Evolutionary conservation across 495 filamentous ascomycete genomes (phyloP), one percentile per base, ranked within the genome.

Genomic region (Tuber brumale): DNA sequence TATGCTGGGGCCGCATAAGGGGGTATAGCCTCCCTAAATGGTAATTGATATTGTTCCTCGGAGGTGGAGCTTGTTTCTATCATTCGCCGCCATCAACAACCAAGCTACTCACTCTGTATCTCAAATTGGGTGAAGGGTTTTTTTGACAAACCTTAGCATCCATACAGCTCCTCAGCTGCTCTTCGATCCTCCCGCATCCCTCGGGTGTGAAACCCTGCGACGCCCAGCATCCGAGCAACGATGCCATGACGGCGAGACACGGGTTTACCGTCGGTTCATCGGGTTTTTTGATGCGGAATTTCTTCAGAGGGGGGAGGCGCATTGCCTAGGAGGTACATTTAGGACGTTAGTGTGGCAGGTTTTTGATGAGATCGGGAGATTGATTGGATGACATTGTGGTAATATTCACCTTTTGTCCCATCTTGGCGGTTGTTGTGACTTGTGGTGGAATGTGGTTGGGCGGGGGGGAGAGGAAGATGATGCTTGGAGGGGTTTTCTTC

Each of bases 141-240:
- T 72, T 70, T 44, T 1, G 3, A 84, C 87, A 44, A 84, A 94
- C 92, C 84, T 90, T 90, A 78, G 88, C 87, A 85, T 99, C 95
- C 95, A 97, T 97, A 87, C 95, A 99, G n/a, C 88, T 85, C 75
- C 94, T 89, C 83, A 99, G 86, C 79, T 91, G 89, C 80, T 92
- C 87, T 84, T 97, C 95, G 70, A 98, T 83, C 42, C 87, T 89
- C n/a, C 87, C 88, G 81, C 95, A 99, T 37, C 92, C 94, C 57
- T 90, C 86, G 0, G 88, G 85, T 75, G 84, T 89, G 82, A 93
- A 91, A 74, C 94, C 94, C 19, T 91, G 87, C 1, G 94, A 97
- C 3, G 95, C 95, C 95, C 95, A 99, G 85, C 95, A 99, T 80
- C 92, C 82, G 12, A 99, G 87, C 70, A 99, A 91, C n/a, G 92